Base-by-base conservation (phyloP, 1,284 basidiomycete genomes). In the Kalmanozyma brasiliensis region DNA sequence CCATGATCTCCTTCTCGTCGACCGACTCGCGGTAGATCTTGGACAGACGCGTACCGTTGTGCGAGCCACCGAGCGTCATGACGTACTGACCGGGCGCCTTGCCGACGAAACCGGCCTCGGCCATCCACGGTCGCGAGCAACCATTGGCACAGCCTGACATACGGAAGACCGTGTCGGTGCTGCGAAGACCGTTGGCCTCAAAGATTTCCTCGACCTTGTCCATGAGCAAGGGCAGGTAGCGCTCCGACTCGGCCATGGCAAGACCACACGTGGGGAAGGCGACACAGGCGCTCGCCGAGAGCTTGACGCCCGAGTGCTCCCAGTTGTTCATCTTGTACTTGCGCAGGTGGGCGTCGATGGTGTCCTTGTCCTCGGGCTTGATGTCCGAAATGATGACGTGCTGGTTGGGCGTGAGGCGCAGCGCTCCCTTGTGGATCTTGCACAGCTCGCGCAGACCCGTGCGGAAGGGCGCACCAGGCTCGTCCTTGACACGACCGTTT, bases 41-140 rank as follows among this genome's bases (percentile, higher is more conserved):
- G 86, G 94, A 94, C 73, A 97, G 85, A 30, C 96, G 87, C 81
- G 95, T 90, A 42, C 95, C 96, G 71, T 92, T 87, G 85, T 93
- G 95, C 8, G 93, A 93, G 63, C 95, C 96, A 55, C 96, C 95
- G 22, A 98, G 89, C 40, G 98, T 87, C 94, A 98, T 97, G 43
- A 91, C 83, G 82, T 98, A 98, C 37, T 89, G 88, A 17, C 93
- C 94, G 1, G 91, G 93, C 0, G 95, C 94, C 84, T 98, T 98
- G 48, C 95, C 95, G 43, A 98, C 90, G 76, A 98, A 97, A 0
- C 93, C 94, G 34, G 98, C 87, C 85, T 98, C 94, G 86, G 85
- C 95, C 52, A 95, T 85, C 84, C 95, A 98, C n/a, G 95, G 94
- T 62, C 94, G 48, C 32, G 73, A 68, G 52, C 82, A 84, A 8